Evolutionary conservation across 1,284 basidiomycete genomes (phyloP), one percentile per base, ranked within the genome.

Genomic region (Trichosporon asahii): DNA sequence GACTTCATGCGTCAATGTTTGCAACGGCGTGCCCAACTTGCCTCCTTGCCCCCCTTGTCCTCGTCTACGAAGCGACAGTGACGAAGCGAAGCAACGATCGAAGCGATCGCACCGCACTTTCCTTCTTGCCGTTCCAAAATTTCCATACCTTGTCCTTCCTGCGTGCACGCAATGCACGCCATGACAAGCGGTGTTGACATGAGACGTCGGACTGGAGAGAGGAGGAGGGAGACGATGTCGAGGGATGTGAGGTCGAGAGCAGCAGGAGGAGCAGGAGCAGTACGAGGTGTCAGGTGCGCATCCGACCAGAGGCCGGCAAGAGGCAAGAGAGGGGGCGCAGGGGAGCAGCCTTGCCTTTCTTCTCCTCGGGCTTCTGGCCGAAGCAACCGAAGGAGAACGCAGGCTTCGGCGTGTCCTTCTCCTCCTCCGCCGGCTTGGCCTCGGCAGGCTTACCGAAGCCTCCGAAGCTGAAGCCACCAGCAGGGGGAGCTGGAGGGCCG

Each of bases 391-490:
- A 66, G 44, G 61, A 49, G 44, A 64, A 68, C 15, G 35, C 35
- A 12, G 35, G 33, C 4, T 64, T 57, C 35, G 65, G 49, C 21
- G 65, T 33, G 33, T 35, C 66, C 18, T 46, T 33, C 29, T 29
- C 7, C 21, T 37, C 23, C 55, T 57, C 55, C 14, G 35, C 1
- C 6, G 66, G 44, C 37, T 35, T 33, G 25, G 49, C 4, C 6
- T 60, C 65, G 27, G 61, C 29, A 33, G 67, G 67, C 73, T 70
- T 66, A 67, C 64, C 67, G 25, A 70, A 70, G 27, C 67, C 55
- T 27, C 67, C 71, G 37, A 74, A 72, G 67, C 68, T 15, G 67
- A 65, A 60, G 46, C 61, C 25, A 3, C 65, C 65, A 11, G 65
- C 21, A 8, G 65, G 60, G 2, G 67, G 67, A 6, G 67, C 44